These are phyloP conservation scores for Hawksworthiomyces lignivorus DNA, from an alignment of 2,329 filamentous ascomycete species.

Conservation along the genomic window DNA sequence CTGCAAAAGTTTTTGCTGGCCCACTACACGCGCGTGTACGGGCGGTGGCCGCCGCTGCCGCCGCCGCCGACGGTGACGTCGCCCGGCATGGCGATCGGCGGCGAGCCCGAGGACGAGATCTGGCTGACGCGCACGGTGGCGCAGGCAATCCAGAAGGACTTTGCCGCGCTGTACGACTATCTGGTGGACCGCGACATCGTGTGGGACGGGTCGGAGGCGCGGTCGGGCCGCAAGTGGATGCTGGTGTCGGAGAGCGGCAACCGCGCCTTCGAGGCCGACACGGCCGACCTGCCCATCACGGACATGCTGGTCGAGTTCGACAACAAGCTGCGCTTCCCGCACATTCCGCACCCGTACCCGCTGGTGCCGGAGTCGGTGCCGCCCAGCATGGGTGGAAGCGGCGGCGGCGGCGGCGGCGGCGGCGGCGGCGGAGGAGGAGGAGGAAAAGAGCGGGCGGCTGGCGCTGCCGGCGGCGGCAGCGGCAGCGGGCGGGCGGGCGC, in stretches of 20 bases:
- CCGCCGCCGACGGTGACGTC: conserved; percentile 8
- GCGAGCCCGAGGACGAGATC: conserved; percentile 33
- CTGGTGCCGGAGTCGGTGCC: conserved; percentile 49
- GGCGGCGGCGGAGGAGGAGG: conserved; percentile 18
- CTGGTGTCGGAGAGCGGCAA: conserved; percentile 44
- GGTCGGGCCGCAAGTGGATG: conserved; percentile 56
- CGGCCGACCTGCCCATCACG: conserved; percentile 51
- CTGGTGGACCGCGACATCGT: conserved; percentile 58
- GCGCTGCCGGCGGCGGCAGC: conserved; percentile 13
- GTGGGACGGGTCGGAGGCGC: conserved; percentile 57
- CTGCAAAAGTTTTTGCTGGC: conserved; percentile 52
- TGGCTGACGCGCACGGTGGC: conserved; percentile 56
- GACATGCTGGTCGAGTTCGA: conserved; percentile 61
- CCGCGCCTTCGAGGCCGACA: conserved; percentile 40
- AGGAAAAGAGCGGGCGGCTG: conserved; percentile 15
- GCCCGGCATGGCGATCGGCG: conserved; percentile 12
- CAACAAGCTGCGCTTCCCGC: conserved; percentile 53
- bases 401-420: conserved; percentile 16
- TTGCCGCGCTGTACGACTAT: conserved; percentile 63
- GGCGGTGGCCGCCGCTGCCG: conserved; percentile 47
- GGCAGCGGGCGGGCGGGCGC: conserved; percentile 19
- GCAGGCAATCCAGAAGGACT: conserved; percentile 54
- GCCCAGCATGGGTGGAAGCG: conserved; percentile 17
- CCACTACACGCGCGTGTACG: conserved; percentile 50
- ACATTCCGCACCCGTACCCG: conserved; percentile 61